phyloP scores from a whole-genome alignment of 495 filamentous ascomycete genomes.

The Daldinia decipiens region DNA sequence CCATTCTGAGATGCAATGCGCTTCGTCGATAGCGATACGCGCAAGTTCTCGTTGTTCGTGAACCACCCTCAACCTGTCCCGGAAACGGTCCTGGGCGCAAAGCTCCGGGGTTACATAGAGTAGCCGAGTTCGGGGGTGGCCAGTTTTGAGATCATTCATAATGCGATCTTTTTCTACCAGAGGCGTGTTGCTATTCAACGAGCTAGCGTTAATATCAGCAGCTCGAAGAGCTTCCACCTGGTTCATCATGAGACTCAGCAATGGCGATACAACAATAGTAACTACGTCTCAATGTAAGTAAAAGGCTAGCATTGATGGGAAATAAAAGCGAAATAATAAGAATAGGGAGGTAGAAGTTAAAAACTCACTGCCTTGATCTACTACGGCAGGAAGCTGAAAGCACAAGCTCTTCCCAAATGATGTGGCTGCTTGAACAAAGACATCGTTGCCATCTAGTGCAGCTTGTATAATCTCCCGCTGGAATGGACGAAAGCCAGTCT shows the following conservation, averaged over 20 bases:
- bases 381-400: slow-evolving; percentile 90
- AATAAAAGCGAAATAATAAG: not conserved
- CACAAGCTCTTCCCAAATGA: slow-evolving; percentile 96
- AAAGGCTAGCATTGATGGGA: not conserved
- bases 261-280: slow-evolving; percentile 89
- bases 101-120: slow-evolving; percentile 95
- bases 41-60: slow-evolving; percentile 83
- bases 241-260: slow-evolving; percentile 94
- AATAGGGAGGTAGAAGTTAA: not conserved
- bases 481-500: slow-evolving; percentile 71
- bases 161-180: slow-evolving; percentile 71
- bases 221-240: slow-evolving; percentile 84
- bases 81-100: slow-evolving; percentile 81
- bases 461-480: slow-evolving; percentile 89
- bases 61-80: slow-evolving; percentile 75
- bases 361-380: slow-evolving; percentile 80
- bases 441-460: slow-evolving; percentile 84
- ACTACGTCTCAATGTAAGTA: slow-evolving; percentile 59
- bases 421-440: slow-evolving; percentile 96
- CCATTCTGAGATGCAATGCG: slow-evolving; percentile 98
- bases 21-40: slow-evolving; percentile 91
- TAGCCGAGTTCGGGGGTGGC: slow-evolving; percentile 83
- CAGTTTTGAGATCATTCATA: slow-evolving; percentile 81
- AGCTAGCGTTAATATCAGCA: slow-evolving; percentile 80
- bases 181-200: slow-evolving; percentile 84